A percentile compares a stretch with the other conserved stretches of the same genome.
phyloP scores from a whole-genome alignment of 2,329 filamentous ascomycete genomes.

The Pseudogymnoascus sp. region DNA sequence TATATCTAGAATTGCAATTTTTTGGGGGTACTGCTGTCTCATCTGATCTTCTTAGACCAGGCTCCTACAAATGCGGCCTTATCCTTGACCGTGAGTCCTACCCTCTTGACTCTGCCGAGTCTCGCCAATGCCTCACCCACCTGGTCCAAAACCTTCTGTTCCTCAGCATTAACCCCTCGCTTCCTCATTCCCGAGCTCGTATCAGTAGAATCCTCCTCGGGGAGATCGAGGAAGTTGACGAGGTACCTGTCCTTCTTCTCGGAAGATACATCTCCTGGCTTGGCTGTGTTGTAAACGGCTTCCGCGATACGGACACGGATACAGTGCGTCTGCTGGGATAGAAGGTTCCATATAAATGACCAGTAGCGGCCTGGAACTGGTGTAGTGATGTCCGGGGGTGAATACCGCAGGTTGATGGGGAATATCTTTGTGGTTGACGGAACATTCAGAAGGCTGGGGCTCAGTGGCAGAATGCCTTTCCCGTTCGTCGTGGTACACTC shows the following conservation, averaged over 20 bases:
- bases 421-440: slow-evolving; percentile 68
- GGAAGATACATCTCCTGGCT: slow-evolving; percentile 19
- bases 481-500: slow-evolving; percentile 94
- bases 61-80: slow-evolving; percentile 74
- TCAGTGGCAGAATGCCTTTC: slow-evolving; percentile 76
- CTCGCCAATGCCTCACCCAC: slow-evolving; percentile 82
- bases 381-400: slow-evolving; percentile 81
- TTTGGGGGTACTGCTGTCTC: neutral
- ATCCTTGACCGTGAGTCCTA: slow-evolving; percentile 73
- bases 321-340: slow-evolving; percentile 76
- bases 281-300: slow-evolving; percentile 48
- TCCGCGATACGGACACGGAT: slow-evolving; percentile 88
- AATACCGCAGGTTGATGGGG: slow-evolving; percentile 83
- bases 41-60: slow-evolving; percentile 43
- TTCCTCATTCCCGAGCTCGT: neutral
- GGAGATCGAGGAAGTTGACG: slow-evolving; percentile 21
- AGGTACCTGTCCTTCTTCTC: slow-evolving; percentile 28
- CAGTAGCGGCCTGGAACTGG: slow-evolving; percentile 68
- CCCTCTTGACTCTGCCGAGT: slow-evolving; percentile 77
- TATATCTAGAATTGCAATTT: neutral
- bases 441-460: slow-evolving; percentile 63
- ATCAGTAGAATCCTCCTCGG: slow-evolving; percentile 21
- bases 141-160: slow-evolving; percentile 64
- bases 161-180: slow-evolving; percentile 34
- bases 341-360: slow-evolving; percentile 74